phyloP scores from a whole-genome alignment of 805 yeast species.

The Lipomyces lipofer region DNA sequence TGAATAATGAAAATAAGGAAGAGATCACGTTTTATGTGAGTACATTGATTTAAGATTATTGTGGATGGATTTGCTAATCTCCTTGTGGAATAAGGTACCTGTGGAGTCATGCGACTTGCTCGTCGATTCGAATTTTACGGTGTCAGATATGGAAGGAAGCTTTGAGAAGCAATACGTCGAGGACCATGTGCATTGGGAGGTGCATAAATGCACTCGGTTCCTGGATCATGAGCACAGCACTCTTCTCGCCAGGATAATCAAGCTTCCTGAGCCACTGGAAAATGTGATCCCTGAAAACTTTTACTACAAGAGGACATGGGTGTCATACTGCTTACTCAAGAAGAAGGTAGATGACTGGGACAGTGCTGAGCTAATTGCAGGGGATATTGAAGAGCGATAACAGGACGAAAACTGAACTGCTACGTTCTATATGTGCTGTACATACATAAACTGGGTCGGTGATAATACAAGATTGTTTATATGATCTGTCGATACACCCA shows the following conservation, averaged over 20 bases:
- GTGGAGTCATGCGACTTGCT: slow-evolving; percentile 60
- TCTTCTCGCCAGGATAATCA: slow-evolving; percentile 21
- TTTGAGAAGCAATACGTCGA: slow-evolving; percentile 16
- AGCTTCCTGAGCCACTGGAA: slow-evolving; percentile 21
- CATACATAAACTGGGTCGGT: too few species aligned
- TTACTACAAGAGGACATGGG: slow-evolving; percentile 14
- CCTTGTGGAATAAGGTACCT: slow-evolving; percentile 23
- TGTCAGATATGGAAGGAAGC: slow-evolving; percentile 8
- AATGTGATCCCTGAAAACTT: slow-evolving; percentile 8
- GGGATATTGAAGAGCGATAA: too few species aligned
- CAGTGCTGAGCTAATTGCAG: too few species aligned
- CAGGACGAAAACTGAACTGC: too few species aligned
- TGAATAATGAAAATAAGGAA: slow-evolving; percentile 74
- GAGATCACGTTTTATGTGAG: slow-evolving; percentile 57
- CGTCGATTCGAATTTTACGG: slow-evolving; percentile 49
- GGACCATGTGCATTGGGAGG: slow-evolving; percentile 21
- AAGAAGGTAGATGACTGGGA: neutral
- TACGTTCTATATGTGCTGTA: too few species aligned
- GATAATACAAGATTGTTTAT: too few species aligned
- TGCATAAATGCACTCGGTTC: slow-evolving; percentile 10
- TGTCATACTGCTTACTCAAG: slow-evolving; percentile 20
- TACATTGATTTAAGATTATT: too few species aligned
- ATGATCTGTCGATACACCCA: too few species aligned
- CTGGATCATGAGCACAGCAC: slow-evolving; percentile 20
- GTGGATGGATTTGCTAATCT: slow-evolving; percentile 34